Evolutionary conservation across 2,329 filamentous ascomycete species (phyloP).

Genomic region (Aspergillus alliaceus): DNA sequence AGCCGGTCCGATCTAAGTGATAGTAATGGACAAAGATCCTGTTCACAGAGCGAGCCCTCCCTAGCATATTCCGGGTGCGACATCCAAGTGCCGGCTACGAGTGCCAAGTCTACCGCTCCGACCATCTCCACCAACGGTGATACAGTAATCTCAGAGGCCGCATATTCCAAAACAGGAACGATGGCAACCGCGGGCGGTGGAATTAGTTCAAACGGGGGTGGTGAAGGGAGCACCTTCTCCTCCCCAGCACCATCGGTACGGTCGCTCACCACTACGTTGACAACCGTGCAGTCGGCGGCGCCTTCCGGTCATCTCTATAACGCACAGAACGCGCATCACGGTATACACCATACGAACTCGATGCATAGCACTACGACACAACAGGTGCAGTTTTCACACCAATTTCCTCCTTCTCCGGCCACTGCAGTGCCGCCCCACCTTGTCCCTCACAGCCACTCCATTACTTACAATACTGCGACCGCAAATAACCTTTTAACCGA

Average conservation of each 20-base stretch:
- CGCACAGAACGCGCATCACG: conserved; percentile 31
- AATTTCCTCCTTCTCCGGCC: conserved; percentile 59
- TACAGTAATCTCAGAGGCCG: conserved; percentile 69
- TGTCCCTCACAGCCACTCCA: conserved; percentile 50
- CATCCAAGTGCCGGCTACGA: conserved; percentile 58
- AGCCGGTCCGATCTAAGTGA: conserved; percentile 52
- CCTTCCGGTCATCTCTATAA: conserved; percentile 50
- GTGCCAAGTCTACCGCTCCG: conserved; percentile 71
- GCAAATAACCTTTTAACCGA: conserved; percentile 65
- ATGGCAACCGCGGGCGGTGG: conserved; percentile 63
- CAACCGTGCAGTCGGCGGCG: conserved; percentile 64
- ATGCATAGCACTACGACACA: conserved; percentile 39
- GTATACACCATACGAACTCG: conserved; percentile 34
- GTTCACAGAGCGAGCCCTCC: conserved; percentile 60
- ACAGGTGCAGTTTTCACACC: conserved; percentile 58
- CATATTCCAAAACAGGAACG: conserved; percentile 79
- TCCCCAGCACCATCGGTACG: conserved; percentile 65
- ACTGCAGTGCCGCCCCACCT: conserved; percentile 63
- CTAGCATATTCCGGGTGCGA: conserved; percentile 62
- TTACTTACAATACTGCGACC: conserved; percentile 61
- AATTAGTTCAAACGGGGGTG: conserved; percentile 64
- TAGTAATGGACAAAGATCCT: conserved; percentile 53
- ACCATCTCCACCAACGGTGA: conserved; percentile 84
- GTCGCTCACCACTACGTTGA: conserved; percentile 65
- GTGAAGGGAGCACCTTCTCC: conserved; percentile 66